These are phyloP conservation scores for Penicillium bovifimosum DNA, from an alignment of 495 filamentous ascomycete species.

Conservation along the genomic window DNA sequence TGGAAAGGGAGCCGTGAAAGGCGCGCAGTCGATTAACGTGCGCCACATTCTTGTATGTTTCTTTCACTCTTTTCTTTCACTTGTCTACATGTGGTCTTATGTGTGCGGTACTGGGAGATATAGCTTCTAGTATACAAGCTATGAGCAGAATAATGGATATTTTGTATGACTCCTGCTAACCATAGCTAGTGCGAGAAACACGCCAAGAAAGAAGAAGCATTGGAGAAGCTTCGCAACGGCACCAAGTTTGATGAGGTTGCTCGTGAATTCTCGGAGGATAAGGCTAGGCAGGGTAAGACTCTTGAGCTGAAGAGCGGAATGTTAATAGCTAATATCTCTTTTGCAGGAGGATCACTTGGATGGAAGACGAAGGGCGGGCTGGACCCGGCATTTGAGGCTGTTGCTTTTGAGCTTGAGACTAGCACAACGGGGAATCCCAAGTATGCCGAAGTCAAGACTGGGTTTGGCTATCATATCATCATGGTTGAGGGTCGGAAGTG, in stretches of 20 bases:
- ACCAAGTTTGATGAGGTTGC: constrained; percentile 88
- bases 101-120: no score
- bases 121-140: background rate
- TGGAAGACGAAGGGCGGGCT: constrained; percentile 76
- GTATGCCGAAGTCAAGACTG: constrained; percentile 75
- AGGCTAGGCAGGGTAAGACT: constrained; percentile 66
- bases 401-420: constrained; percentile 70
- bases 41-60: constrained; percentile 74
- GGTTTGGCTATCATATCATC: constrained; percentile 87
- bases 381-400: constrained; percentile 71
- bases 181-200: constrained; percentile 73
- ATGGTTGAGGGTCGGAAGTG: constrained; percentile 77
- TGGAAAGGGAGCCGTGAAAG: constrained; percentile 53
- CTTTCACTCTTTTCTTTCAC: background rate
- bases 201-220: constrained; percentile 79
- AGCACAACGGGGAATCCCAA: constrained; percentile 73
- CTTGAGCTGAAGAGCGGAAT: background rate
- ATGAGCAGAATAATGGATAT: background rate
- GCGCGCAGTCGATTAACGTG: constrained; percentile 75
- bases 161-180: background rate
- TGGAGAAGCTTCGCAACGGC: constrained; percentile 70
- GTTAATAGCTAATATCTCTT: background rate
- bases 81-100: background rate
- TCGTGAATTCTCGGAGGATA: constrained; percentile 80
- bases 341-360: constrained; percentile 69